phyloP scores from a whole-genome alignment of 2,329 filamentous ascomycete species.

The Botrytis porri region DNA sequence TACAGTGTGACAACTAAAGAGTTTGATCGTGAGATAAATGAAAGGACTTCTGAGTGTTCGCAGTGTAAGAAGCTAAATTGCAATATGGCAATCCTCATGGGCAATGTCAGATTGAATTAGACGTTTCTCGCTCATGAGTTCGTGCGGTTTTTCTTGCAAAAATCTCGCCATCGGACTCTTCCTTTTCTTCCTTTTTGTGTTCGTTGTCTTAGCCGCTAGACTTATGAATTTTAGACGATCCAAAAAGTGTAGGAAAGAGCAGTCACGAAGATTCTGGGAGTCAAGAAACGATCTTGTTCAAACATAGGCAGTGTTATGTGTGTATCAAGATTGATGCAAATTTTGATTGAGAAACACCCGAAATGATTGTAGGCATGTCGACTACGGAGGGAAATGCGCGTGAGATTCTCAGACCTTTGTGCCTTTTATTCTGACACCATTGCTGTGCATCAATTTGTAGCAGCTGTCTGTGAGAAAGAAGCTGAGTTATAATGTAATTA shows the following conservation, averaged over 20 bases:
- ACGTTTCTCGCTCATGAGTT: too few relatives aligned
- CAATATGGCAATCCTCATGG: neutral
- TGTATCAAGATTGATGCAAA: neutral
- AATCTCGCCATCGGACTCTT: fast-evolving
- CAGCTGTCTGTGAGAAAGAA: neutral
- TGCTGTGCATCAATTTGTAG: neutral
- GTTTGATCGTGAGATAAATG: neutral
- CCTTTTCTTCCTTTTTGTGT: too few relatives aligned
- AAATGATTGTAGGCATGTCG: neutral
- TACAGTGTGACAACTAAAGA: neutral
- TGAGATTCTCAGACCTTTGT: neutral
- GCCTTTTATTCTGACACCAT: neutral
- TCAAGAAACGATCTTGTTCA: neutral
- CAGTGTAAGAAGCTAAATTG: neutral
- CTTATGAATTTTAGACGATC: too few relatives aligned
- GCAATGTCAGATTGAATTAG: too few relatives aligned
- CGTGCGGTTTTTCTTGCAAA: too few relatives aligned
- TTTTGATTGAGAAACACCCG: neutral
- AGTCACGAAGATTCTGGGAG: too few relatives aligned
- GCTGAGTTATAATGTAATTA: neutral
- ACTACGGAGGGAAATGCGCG: neutral
- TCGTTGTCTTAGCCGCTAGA: too few relatives aligned
- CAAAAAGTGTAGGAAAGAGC: too few relatives aligned
- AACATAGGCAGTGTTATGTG: neutral
- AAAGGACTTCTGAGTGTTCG: neutral